Evolutionary conservation across 208 protist genomes (phyloP), one percentile per base, ranked within the genome.

Genomic region (Trypanosoma grayi): DNA sequence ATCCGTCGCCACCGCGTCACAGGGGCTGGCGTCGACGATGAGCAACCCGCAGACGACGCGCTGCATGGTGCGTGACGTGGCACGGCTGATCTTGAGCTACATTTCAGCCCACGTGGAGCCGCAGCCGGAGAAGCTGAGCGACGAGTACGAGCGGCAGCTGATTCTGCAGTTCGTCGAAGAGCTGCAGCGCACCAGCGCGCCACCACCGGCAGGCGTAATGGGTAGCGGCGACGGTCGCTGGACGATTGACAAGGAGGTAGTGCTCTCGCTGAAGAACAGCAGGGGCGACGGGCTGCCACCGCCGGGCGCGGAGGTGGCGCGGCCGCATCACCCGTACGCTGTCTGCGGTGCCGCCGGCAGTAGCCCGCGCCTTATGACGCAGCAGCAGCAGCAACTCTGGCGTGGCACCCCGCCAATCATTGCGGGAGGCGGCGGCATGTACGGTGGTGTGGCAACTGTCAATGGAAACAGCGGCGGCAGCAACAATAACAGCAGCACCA

Each of bases 201-300:
- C 25, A 5, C 39, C 10, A 8, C 31, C 25, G 34, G 30, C 22
- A 0, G 41, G 53, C 0, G 43, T 60, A 30, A 31, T 44, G 11
- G 43, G 67, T 9, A 40, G 45, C 3, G 64, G 41, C 16, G 81
- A 83, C 46, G 86, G 83, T 2, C 79, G 86, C 24, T 78, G 65
- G 51, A 93, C 83, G 2, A 93, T 93, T 47, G 86, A 93, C 69
- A 89, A 85, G 27, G 83, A 93, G 27, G 83, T 93, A 47, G 77
- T 73, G 39, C 76, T 90, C 59, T 88, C 83, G 2, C 74, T 93
- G 37, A 56, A 53, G 43, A 67, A 62, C 20, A 45, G 67, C 5
- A 24, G 52, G 4, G 56, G n/a, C n/a, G n/a, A 66, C 0, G 63
- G 46, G 10, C 46, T 62, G 69, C 53, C 64, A 61, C 66, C 66